phyloP scores from a whole-genome alignment of 225 moss, liverwort and hornwort genomes.

The Ulota crispa region DNA sequence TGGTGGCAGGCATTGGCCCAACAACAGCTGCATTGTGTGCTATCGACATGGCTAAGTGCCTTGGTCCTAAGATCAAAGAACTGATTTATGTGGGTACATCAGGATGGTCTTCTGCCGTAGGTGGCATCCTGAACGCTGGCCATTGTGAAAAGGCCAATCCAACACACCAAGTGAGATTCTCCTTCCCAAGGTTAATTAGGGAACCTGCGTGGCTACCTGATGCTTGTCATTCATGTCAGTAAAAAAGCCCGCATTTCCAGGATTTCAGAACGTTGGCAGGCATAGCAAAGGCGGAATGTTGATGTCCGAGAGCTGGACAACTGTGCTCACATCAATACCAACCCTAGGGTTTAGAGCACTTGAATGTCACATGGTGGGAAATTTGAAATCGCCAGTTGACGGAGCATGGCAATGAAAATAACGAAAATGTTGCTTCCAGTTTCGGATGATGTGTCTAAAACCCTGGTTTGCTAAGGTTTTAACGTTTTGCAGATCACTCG shows the following conservation, averaged over 20 bases:
- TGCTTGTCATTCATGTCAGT: background rate
- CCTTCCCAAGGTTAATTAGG: background rate
- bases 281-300: too few species aligned
- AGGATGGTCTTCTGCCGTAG: constrained; percentile 53
- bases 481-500: constrained; percentile 36
- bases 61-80: constrained; percentile 47
- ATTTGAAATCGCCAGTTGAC: too few species aligned
- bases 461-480: background rate
- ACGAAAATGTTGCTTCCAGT: background rate
- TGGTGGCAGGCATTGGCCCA: constrained; percentile 53
- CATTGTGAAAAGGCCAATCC: constrained; percentile 39
- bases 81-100: constrained; percentile 50
- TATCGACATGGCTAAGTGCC: constrained; percentile 42
- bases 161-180: constrained; percentile 29
- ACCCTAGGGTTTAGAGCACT: too few species aligned
- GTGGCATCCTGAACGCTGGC: constrained; percentile 44
- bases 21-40: constrained; percentile 54
- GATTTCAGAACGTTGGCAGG: too few species aligned
- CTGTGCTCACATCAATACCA: too few species aligned
- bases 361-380: too few species aligned
- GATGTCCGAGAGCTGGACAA: too few species aligned
- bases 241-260: too few species aligned
- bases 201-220: background rate
- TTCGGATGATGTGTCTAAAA: background rate
- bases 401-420: too few species aligned